Evolutionary conservation across 2,329 filamentous ascomycete species (phyloP).

Genomic region (Allantophomopsis cytisporea): DNA sequence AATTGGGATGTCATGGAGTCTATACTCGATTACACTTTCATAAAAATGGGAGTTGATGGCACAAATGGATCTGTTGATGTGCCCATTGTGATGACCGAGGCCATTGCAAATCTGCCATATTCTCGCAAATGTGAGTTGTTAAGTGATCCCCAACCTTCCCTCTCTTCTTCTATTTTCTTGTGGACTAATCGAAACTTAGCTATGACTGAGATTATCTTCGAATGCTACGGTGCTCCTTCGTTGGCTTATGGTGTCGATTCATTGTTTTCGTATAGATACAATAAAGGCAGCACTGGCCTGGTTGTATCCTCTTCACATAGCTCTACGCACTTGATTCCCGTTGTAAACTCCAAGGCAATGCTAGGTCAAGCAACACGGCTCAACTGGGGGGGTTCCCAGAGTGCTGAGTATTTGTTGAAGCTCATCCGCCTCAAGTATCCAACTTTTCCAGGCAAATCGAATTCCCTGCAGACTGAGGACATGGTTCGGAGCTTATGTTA

Average conservation of each 20-base stretch:
- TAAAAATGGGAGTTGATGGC: conserved; percentile 81
- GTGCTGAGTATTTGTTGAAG: conserved; percentile 82
- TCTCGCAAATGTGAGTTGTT: conserved; percentile 63
- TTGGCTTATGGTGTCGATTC: conserved; percentile 93
- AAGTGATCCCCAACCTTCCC: too few relatives aligned
- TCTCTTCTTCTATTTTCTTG: too few relatives aligned
- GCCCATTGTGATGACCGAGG: conserved; percentile 90
- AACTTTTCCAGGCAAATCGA: conserved; percentile 74
- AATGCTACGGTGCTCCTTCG: conserved; percentile 84
- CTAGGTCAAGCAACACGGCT: conserved; percentile 75
- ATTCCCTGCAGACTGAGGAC: conserved; percentile 73
- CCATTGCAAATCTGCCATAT: conserved; percentile 82
- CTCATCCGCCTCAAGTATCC: conserved; percentile 87
- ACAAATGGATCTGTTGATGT: conserved; percentile 63
- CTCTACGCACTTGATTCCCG: conserved; percentile 88
- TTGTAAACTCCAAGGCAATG: conserved; percentile 74
- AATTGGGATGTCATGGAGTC: conserved; percentile 99
- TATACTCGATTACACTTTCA: conserved; percentile 83
- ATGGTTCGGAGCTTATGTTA: conserved; percentile 86
- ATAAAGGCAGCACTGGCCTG: conserved; percentile 59
- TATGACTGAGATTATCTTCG: conserved; percentile 96
- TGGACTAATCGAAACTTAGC: conserved; percentile 31
- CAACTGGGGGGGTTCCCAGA: conserved; percentile 90
- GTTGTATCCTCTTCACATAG: conserved; percentile 88
- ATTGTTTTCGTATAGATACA: conserved; percentile 89